Evolutionary conservation across 805 yeast genomes (phyloP), one percentile per base, ranked within the genome.

Genomic region (Candida caryicola): DNA sequence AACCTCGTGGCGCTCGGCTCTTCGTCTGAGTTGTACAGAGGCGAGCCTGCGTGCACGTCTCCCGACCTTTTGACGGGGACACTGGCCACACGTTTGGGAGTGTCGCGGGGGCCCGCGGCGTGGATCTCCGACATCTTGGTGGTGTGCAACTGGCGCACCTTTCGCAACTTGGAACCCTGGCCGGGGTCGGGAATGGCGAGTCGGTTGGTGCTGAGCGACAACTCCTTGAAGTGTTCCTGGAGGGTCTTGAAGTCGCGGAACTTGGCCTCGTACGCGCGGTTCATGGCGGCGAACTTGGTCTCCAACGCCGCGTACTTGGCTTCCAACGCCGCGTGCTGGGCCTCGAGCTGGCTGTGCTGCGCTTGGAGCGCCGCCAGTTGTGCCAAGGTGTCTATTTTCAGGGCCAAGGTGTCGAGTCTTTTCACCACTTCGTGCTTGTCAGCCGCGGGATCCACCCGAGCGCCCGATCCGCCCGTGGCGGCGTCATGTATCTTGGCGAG

Each of bases 21-120:
- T n/a, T n/a, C n/a, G n/a, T n/a, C n/a, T n/a, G n/a, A n/a, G n/a
- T n/a, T n/a, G n/a, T n/a, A n/a, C n/a, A n/a, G n/a, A n/a, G n/a
- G n/a, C n/a, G n/a, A n/a, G n/a, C n/a, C n/a, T n/a, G n/a, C n/a
- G n/a, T n/a, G n/a, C n/a, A n/a, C n/a, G n/a, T n/a, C n/a, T n/a
- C n/a, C n/a, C 16, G 32, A 12, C 19, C 17, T 27, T 4, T 16
- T 16, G 10, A 34, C 37, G 13, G 63, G 63, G 1, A 64, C 52
- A 42, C 66, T 61, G 8, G 54, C 54, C 1, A 60, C 47, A 40
- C 68, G 49, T 35, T 59, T 61, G 25, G 17, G 31, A 12, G 30
- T 31, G 7, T 10, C 25, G 13, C 15, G 18, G 13, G 18, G 25
- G 5, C 23, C 31, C 8, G 21, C 32, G n/a, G 19, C 26, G 33